phyloP scores from a whole-genome alignment of 352 stramenopile species.

The Pythium pyrilobum region DNA sequence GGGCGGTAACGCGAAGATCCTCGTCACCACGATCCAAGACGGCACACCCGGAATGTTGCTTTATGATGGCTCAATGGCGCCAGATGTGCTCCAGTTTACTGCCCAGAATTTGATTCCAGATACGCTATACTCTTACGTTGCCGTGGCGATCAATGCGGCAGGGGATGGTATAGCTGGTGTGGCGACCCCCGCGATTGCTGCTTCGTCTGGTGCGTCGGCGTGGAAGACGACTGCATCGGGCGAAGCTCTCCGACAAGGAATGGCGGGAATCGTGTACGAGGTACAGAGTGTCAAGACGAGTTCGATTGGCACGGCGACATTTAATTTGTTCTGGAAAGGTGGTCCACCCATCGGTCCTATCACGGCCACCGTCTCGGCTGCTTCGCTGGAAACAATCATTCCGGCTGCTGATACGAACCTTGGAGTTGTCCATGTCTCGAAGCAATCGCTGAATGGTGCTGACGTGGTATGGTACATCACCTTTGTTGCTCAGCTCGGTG shows the following conservation, averaged over 20 bases:
- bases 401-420: conserved; percentile 25
- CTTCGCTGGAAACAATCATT: conserved; percentile 37
- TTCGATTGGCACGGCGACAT: conserved; percentile 27
- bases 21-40: conserved; percentile 72
- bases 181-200: conserved; percentile 89
- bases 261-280: conserved; percentile 94
- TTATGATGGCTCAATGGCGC: conserved; percentile 87
- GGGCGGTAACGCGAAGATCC: conserved; percentile 48
- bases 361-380: conserved; percentile 32
- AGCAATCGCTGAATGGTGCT: conserved; percentile 34
- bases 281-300: conserved; percentile 87
- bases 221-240: conserved; percentile 88
- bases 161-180: conserved; percentile 84
- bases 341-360: conserved; percentile 36
- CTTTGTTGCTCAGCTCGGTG: conserved; percentile 80
- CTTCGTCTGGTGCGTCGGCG: conserved; percentile 84
- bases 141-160: conserved; percentile 90
- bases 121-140: conserved; percentile 90
- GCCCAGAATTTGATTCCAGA: conserved; percentile 83
- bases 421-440: conserved; percentile 58
- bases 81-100: conserved; percentile 74
- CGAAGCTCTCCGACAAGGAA: conserved; percentile 80
- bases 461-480: conserved; percentile 81
- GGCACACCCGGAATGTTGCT: conserved; percentile 88
- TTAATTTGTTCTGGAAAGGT: conserved; percentile 45